Evolutionary conservation across 768 basidiomycete genomes (phyloP).

Genomic region (Tricholoma flavovirens): DNA sequence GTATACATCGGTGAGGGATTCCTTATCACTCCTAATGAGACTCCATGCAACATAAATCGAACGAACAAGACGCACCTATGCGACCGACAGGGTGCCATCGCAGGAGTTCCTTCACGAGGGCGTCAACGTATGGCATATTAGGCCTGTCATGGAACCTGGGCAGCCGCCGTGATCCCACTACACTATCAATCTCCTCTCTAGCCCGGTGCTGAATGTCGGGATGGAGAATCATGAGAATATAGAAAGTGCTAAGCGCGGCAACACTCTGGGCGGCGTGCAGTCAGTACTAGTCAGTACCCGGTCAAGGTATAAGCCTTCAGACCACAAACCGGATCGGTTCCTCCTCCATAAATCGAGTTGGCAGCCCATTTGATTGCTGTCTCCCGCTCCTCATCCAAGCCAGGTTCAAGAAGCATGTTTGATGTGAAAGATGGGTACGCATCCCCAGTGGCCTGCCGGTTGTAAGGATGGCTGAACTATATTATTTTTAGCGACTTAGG

Average conservation of each 20-base stretch:
- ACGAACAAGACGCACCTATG: conserved; percentile 17
- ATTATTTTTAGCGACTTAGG: neutral
- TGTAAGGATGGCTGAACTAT: neutral
- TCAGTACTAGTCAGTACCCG: neutral
- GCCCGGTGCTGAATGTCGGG: conserved; percentile 25
- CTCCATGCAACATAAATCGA: neutral
- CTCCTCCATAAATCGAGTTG: conserved; percentile 19
- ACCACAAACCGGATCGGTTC: conserved; percentile 32
- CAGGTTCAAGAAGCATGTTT: conserved; percentile 26
- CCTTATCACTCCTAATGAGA: conserved; percentile 1
- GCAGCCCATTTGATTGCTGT: conserved; percentile 36
- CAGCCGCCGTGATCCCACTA: conserved; percentile 24
- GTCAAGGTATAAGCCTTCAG: neutral
- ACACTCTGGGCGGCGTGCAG: conserved; percentile 9
- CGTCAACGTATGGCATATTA: conserved; percentile 24
- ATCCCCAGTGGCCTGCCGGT: conserved; percentile 28
- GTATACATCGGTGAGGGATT: conserved; percentile 11
- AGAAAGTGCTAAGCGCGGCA: conserved; percentile 23
- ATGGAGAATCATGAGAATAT: conserved; percentile 25
- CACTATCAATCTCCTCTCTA: conserved; percentile 28
- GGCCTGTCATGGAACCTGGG: conserved; percentile 25
- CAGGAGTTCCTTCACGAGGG: conserved; percentile 25
- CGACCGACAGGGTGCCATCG: conserved; percentile 24
- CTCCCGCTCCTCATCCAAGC: conserved; percentile 28
- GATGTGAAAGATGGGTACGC: conserved; percentile 36